Conservation (phyloP, 495 filamentous ascomycete genomes). For the Letharia columbiana region DNA sequence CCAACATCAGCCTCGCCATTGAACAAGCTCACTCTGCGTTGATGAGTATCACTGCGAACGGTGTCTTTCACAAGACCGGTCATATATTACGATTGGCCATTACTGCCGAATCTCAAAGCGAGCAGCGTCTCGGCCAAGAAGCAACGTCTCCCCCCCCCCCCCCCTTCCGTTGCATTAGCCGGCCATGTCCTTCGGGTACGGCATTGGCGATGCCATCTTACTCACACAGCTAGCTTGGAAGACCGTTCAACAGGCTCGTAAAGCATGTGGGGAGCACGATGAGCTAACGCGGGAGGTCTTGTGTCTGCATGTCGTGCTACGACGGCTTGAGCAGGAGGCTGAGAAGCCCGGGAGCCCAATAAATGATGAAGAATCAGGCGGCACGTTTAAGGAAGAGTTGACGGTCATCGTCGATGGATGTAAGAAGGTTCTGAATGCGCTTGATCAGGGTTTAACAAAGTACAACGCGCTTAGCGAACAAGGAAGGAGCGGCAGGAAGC, state of each 20-base stretch:
- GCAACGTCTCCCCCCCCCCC: not conserved
- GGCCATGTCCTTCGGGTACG: slow-evolving; percentile 27
- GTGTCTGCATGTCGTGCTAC: slow-evolving; percentile 39
- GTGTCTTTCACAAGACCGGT: not conserved
- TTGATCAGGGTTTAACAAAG: slow-evolving; percentile 15
- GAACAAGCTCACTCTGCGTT: not conserved
- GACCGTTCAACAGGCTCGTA: slow-evolving; percentile 10
- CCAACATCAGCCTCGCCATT: not conserved
- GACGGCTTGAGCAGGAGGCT: slow-evolving; percentile 35
- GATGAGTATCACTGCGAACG: not conserved
- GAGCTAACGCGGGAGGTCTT: slow-evolving; percentile 33
- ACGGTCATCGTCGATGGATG: slow-evolving; percentile 6
- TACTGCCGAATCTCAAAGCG: not conserved
- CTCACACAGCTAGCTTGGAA: slow-evolving; percentile 22
- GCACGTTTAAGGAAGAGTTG: slow-evolving; percentile 5
- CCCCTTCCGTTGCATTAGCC: not conserved
- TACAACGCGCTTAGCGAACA: slow-evolving; percentile 17
- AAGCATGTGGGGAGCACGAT: slow-evolving; percentile 27
- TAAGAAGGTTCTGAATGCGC: slow-evolving; percentile 1
- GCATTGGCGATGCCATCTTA: slow-evolving; percentile 20
- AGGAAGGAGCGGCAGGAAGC: slow-evolving; percentile 8
- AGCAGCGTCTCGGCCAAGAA: not conserved
- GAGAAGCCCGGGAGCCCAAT: not conserved
- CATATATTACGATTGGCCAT: not conserved
- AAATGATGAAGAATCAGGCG: not conserved